Evolutionary conservation across 192 early-diverging fungal species (phyloP), one percentile per base, ranked within the genome.

Genomic region (Gigaspora rosea): DNA sequence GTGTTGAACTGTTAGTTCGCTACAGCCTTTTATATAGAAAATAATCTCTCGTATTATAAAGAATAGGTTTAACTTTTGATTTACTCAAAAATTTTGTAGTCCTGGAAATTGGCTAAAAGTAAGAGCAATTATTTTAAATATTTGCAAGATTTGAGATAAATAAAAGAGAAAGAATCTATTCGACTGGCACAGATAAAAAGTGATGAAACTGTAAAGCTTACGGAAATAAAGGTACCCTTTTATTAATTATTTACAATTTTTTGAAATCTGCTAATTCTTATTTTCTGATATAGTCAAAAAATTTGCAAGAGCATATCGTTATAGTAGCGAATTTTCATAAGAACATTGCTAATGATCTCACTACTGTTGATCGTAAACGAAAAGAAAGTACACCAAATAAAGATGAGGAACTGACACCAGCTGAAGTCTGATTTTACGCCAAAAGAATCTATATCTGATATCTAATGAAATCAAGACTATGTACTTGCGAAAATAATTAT

Each of bases 1-100:
- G 27, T 27, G 27, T 27, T 75, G 62, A 75, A 75, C 73, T 75
- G 61, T 73, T 73, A 22, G 71, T 73, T 61, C 71, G 71, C 54
- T 72, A 72, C 54, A 72, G 36, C 6, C 41, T 41, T 57, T 72
- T 70, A 48, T 22, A 35, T 32, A 46, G 1, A 64, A 11, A 72
- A 58, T 58, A 72, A 35, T 59, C 15, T 57, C 32, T 58, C 54
- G 50, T 51, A 49, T 70, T 70, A 22, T 70, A 70, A 70, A 51
- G 48, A 70, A 70, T 52, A 70, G 50, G 50, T 58, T 27, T 27
- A 57, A 72, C 27, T 58, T 72, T 72, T 27, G 27, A 20, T 56
- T 58, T 72, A 72, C 71, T 72, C 10, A 15, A n/a, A 20, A 69
- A 69, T 36, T 57, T 51, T 72, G 50, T 72, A 72, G 54, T 36